Percentiles rank a stretch among this genome's conserved stretches.
These are phyloP conservation scores for Hydnomerulius pinastri DNA, from an alignment of 768 basidiomycete species.

Conservation along the genomic window DNA sequence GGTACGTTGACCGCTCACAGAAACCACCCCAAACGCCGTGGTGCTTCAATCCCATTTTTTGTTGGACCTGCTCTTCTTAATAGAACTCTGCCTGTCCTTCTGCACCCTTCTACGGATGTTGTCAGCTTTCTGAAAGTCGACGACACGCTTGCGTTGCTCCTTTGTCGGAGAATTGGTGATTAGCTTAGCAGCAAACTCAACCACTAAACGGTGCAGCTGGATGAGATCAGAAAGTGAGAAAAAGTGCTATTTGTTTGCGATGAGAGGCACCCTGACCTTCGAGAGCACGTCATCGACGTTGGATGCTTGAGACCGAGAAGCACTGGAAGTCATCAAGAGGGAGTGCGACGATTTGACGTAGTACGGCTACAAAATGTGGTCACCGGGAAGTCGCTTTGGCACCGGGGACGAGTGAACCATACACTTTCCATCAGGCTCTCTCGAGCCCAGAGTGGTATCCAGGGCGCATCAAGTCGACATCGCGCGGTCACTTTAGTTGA, in stretches of 20 bases:
- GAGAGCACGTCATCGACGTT: slow-evolving; percentile 72
- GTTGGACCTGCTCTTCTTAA: slow-evolving; percentile 28
- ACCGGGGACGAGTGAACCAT: slow-evolving; percentile 24
- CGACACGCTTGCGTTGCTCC: slow-evolving; percentile 29
- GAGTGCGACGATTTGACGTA: slow-evolving; percentile 70
- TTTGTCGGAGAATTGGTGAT: slow-evolving; percentile 25
- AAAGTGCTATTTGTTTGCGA: neutral
- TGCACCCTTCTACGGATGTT: slow-evolving; percentile 22
- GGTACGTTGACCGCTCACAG: too few species aligned
- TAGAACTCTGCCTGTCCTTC: slow-evolving; percentile 26
- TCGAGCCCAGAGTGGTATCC: slow-evolving; percentile 73
- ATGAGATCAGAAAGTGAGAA: neutral
- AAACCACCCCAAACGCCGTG: too few species aligned
- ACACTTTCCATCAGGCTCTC: slow-evolving; percentile 50
- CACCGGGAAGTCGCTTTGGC: neutral
- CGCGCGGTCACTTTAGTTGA: slow-evolving; percentile 77
- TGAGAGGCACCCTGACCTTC: slow-evolving; percentile 48
- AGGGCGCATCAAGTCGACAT: slow-evolving; percentile 55
- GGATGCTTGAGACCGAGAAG: slow-evolving; percentile 74
- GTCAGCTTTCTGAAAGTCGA: slow-evolving; percentile 20
- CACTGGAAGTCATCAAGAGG: slow-evolving; percentile 67
- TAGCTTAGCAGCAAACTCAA: slow-evolving; percentile 20
- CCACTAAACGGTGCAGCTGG: slow-evolving; percentile 30
- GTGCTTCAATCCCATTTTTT: slow-evolving; percentile 33
- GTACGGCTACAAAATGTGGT: slow-evolving; percentile 46